These are phyloP conservation scores for Pinus tabuliformis DNA, from an alignment of 75 land plant genomes.

Conservation along the genomic window DNA sequence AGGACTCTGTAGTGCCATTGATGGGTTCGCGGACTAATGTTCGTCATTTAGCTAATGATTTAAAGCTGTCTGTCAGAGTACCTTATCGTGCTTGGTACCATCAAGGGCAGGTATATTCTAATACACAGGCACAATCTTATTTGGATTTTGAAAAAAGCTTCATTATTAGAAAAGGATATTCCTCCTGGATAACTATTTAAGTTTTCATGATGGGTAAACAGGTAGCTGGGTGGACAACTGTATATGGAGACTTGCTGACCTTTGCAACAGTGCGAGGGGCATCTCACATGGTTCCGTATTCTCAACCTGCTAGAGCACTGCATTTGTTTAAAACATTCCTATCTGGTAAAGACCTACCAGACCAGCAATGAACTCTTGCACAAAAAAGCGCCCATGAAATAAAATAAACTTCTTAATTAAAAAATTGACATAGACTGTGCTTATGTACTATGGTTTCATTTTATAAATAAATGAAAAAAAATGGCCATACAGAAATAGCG, in stretches of 20 bases:
- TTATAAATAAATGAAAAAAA: too few species aligned
- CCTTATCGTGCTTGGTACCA: constrained; percentile 47
- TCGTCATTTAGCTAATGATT: constrained; percentile 20
- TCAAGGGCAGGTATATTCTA: constrained; percentile 21
- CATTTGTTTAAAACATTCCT: constrained; percentile 59
- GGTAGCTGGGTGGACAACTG: constrained; percentile 87
- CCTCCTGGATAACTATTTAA: not conserved
- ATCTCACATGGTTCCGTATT: constrained; percentile 88
- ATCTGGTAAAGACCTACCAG: constrained; percentile 56
- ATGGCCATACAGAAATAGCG: too few species aligned
- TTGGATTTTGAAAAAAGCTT: too few species aligned
- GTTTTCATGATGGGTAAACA: constrained; percentile 9
- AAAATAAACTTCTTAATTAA: too few species aligned
- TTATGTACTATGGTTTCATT: too few species aligned
- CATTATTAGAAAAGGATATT: too few species aligned
- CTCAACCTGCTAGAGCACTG: constrained; percentile 73
- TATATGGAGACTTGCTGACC: constrained; percentile 70
- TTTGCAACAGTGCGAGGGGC: constrained; percentile 91
- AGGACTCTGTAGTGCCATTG: constrained; percentile 46
- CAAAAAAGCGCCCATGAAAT: constrained; percentile 21
- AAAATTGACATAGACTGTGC: too few species aligned
- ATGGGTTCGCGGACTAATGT: constrained; percentile 33
- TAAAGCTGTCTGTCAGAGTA: constrained; percentile 15
- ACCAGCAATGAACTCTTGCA: not conserved
- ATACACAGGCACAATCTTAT: too few species aligned